Base-by-base conservation (phyloP, 2,329 filamentous ascomycete species). In the Aspergillus pseudoglaucus region DNA sequence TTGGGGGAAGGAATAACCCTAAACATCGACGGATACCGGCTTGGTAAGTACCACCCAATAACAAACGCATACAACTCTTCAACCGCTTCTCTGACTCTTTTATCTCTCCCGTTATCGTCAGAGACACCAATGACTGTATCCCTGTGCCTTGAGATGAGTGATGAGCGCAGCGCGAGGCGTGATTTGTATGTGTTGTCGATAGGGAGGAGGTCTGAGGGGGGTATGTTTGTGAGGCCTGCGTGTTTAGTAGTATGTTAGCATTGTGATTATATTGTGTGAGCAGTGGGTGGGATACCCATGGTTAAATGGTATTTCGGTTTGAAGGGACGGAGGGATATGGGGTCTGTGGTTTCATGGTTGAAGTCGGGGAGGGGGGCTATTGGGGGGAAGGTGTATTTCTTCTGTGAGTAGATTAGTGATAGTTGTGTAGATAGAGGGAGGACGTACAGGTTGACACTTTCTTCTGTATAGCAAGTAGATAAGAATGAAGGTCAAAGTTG, bases 291-390 rank as follows among this genome's bases (percentile, higher is more conserved):
- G 65, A 52, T 64, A 82, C 80, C 77, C 81, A 84, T 84, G 5
- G 81, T 83, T 44, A 84, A 62, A 58, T 83, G 75, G 58, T 80
- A 84, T 55, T 76, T 81, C 4, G 78, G 74, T 60, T 80, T 82
- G 63, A 82, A 82, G 0, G 78, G 76, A 12, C 81, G 70, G 9
- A 81, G 59, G 48, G 78, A 73, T 33, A 80, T 58, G 0, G 79
- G 81, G 47, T 76, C 69, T 27, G 73, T 75, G 0, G 63, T 69
- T 45, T 68, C 58, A 72, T 78, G 77, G 49, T 79, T 63, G 53
- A 83, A 80, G 47, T 72, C 61, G 2, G 59, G 42, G 3, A 82
- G 64, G 3, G 78, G 72, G 8, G 18, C 23, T 23, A 40, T 23
- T 40, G 15, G 15, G 9, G 38, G 38, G 38, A 20, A 40, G 7